Percentiles rank a stretch among this genome's conserved stretches.
Conservation (phyloP, 1,284 basidiomycete genomes). For the Microbotryum violaceum region DNA sequence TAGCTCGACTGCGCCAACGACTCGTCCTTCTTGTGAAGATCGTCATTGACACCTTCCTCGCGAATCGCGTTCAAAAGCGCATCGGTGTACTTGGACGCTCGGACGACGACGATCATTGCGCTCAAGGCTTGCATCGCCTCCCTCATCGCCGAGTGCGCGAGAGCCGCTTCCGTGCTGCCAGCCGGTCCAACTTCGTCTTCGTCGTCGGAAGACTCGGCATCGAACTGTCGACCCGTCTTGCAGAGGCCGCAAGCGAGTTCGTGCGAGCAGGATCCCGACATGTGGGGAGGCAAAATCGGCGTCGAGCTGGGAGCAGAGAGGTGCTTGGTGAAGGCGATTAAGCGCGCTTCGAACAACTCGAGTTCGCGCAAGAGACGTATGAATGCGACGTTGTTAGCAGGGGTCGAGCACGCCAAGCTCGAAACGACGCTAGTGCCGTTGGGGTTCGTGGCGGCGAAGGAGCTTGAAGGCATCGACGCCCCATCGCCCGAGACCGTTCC, state of each 20-base stretch:
- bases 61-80: slow-evolving; percentile 16
- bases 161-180: slow-evolving; percentile 8
- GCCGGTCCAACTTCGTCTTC: slow-evolving; percentile 2
- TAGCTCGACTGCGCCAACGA: not conserved
- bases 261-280: slow-evolving; percentile 3
- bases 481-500: not conserved
- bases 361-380: slow-evolving; percentile 32
- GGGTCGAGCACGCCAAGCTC: not conserved
- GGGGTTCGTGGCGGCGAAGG: not conserved
- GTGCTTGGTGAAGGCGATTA: slow-evolving; percentile 23
- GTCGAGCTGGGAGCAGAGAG: slow-evolving; percentile 13
- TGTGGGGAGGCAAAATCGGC: not conserved
- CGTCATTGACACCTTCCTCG: not conserved
- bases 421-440: not conserved
- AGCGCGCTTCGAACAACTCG: slow-evolving; percentile 31
- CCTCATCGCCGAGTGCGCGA: slow-evolving; percentile 35
- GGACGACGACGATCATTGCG: slow-evolving; percentile 32
- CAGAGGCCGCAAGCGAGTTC: slow-evolving; percentile 28
- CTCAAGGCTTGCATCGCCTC: slow-evolving; percentile 35
- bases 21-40: not conserved
- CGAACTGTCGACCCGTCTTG: slow-evolving; percentile 31
- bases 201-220: slow-evolving; percentile 30
- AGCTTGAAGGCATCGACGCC: not conserved
- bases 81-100: slow-evolving; percentile 17
- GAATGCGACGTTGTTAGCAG: slow-evolving; percentile 18